Evolutionary conservation across 2,329 filamentous ascomycete species (phyloP), one percentile per base, ranked within the genome.

Genomic region (Diaporthe humulicola): DNA sequence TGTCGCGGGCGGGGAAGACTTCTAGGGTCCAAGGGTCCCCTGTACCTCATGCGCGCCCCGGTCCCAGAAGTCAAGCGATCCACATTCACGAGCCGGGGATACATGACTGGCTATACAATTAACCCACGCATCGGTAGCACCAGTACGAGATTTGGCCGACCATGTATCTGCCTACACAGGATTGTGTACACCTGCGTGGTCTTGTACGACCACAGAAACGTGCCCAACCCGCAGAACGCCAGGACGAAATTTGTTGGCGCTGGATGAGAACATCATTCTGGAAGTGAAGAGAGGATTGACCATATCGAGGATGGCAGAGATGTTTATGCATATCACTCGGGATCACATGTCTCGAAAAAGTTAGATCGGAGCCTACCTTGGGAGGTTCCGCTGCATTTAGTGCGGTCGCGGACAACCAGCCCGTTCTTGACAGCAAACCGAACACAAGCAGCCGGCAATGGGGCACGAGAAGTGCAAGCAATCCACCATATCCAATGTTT

Each of bases 401-500:
- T 67, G 45, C 38, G 28, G 61, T 52, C 30, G 48, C 70, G 57
- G 70, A 56, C 58, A 15, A 60, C 57, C 6, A 64, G 25, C 70
- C 70, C 45, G 48, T 72, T 72, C 58, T 72, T 72, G 70, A 72
- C 70, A 72, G 70, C 70, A 72, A 72, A 64, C 70, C 57, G 45
- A 72, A 52, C 70, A 72, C 70, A 42, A 72, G 70, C 38, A 64
- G 57, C 45, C 70, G 45, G 42, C 70, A 64, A 64, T 57, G 66
- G 69, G 54, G 67, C 73, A 74, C 67, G 57, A 54, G 71, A 70
- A 60, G 70, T 72, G 48, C 70, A 75, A 70, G 70, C 70, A 75
- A 72, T 69, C 70, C 74, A 73, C 74, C 74, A 73, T 61, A 15
- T 64, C 74, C 74, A 75, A 42, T 75, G 38, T 75, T 73, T 75